Evolutionary conservation across 371 early-diverging fungal genomes (phyloP).

Genomic region (Actinomortierella wolfii): DNA sequence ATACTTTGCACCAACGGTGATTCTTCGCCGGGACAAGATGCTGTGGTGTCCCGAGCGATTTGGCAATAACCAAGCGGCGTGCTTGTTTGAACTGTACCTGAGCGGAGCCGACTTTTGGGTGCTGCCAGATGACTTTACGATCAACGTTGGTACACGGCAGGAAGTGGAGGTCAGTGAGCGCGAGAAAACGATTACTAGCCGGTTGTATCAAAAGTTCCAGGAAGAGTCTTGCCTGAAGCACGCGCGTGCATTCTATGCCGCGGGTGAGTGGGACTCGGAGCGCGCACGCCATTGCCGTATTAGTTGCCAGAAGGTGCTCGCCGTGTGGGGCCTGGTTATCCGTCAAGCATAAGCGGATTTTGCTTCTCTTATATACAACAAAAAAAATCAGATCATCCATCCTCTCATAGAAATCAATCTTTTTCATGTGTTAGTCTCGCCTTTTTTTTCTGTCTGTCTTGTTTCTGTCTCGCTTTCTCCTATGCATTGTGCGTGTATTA

Average conservation of each 20-base stretch:
- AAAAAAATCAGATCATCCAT: too few species aligned
- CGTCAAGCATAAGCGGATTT: constrained; percentile 28
- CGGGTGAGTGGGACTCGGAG: constrained; percentile 48
- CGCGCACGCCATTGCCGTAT: constrained; percentile 47
- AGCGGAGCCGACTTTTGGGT: constrained; percentile 63
- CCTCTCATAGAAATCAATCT: too few species aligned
- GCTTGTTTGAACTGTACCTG: constrained; percentile 61
- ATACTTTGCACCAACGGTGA: constrained; percentile 38
- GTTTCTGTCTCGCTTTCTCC: too few species aligned
- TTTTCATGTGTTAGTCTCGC: too few species aligned
- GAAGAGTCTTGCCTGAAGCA: constrained; percentile 49
- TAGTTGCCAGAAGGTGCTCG: constrained; percentile 45
- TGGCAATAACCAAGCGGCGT: constrained; percentile 65
- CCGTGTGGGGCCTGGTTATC: constrained; percentile 42
- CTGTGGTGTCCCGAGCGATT: constrained; percentile 64
- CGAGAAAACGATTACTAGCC: constrained; percentile 46
- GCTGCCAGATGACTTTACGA: constrained; percentile 58
- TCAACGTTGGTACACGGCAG: constrained; percentile 29
- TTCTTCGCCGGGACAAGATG: constrained; percentile 45
- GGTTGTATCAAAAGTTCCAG: constrained; percentile 48
- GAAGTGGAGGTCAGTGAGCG: constrained; percentile 36
- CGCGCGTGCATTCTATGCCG: constrained; percentile 40
- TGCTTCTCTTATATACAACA: not conserved
- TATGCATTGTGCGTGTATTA: too few species aligned
- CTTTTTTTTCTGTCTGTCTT: too few species aligned